A percentile compares a stretch with the other conserved stretches of the same genome.
Evolutionary conservation across 192 early-diverging fungal species (phyloP).

Genomic region (Entomortierella beljakovae): DNA sequence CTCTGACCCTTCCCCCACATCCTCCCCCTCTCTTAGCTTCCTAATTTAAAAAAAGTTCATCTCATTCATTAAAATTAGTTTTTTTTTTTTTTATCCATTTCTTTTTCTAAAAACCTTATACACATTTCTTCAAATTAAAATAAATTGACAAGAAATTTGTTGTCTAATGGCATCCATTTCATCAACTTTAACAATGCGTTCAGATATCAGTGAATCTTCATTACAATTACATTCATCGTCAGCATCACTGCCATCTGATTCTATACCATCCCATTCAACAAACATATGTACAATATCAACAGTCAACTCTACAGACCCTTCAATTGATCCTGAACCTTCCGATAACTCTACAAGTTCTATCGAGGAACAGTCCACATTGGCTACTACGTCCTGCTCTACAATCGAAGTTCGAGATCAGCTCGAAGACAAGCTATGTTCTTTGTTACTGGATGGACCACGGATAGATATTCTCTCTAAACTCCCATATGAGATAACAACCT

Average conservation of each 20-base stretch:
- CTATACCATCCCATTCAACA: too few relatives aligned
- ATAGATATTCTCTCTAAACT: constrained; percentile 73
- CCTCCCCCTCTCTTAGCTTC: too few relatives aligned
- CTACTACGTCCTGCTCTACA: not conserved
- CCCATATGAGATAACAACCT: constrained; percentile 78
- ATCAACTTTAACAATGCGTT: too few relatives aligned
- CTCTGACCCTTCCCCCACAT: too few relatives aligned
- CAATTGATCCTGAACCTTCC: not conserved
- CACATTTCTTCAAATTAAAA: too few relatives aligned
- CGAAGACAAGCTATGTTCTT: constrained; percentile 19
- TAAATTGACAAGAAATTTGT: too few relatives aligned
- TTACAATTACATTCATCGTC: too few relatives aligned
- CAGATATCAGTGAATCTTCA: too few relatives aligned
- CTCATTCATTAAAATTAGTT: too few relatives aligned
- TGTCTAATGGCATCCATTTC: too few relatives aligned
- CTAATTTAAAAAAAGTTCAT: too few relatives aligned
- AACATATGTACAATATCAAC: not conserved
- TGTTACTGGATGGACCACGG: constrained; percentile 18
- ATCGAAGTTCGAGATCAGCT: not conserved
- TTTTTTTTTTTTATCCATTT: not conserved
- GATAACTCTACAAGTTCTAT: not conserved
- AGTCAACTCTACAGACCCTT: constrained; percentile 10
- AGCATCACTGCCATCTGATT: too few relatives aligned
- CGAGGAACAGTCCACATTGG: not conserved
- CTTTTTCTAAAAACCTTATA: not conserved